Percentiles rank a stretch among this genome's conserved stretches.
These are phyloP conservation scores for Neurospora sublineolata DNA, from an alignment of 495 filamentous ascomycete species.

Conservation along the genomic window DNA sequence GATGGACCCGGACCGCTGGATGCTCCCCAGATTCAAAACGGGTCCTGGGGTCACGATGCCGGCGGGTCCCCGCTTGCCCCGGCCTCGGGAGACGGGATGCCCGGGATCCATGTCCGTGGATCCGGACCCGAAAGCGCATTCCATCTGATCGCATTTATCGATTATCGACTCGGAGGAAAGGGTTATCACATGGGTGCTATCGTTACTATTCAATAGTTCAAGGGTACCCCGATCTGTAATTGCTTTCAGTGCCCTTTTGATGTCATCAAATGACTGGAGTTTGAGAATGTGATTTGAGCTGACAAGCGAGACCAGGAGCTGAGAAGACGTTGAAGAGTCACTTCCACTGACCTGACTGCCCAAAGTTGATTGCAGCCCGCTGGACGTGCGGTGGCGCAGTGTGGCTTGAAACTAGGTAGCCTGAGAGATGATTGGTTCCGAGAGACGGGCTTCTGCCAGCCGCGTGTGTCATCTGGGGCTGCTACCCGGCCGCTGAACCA, in stretches of 20 bases:
- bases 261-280: neutral
- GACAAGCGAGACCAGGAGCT: neutral
- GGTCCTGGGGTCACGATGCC: neutral
- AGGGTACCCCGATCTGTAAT: neutral
- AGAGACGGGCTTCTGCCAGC: neutral
- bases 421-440: neutral
- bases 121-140: neutral
- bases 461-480: neutral
- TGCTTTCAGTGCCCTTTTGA: neutral
- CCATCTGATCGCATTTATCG: neutral
- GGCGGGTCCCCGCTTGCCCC: neutral
- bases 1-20: neutral
- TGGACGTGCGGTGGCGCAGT: neutral
- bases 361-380: neutral
- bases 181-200: neutral
- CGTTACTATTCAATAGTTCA: neutral
- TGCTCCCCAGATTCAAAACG: neutral
- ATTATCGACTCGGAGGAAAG: neutral
- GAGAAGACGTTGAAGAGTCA: neutral
- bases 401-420: neutral
- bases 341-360: neutral
- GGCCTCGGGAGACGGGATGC: neutral
- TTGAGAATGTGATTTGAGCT: neutral
- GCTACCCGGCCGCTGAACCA: neutral
- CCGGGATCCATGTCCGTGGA: neutral